Percentiles rank a stretch among this genome's conserved stretches.
phyloP scores from a whole-genome alignment of 768 basidiomycete genomes.

The Boletus insuetus region DNA sequence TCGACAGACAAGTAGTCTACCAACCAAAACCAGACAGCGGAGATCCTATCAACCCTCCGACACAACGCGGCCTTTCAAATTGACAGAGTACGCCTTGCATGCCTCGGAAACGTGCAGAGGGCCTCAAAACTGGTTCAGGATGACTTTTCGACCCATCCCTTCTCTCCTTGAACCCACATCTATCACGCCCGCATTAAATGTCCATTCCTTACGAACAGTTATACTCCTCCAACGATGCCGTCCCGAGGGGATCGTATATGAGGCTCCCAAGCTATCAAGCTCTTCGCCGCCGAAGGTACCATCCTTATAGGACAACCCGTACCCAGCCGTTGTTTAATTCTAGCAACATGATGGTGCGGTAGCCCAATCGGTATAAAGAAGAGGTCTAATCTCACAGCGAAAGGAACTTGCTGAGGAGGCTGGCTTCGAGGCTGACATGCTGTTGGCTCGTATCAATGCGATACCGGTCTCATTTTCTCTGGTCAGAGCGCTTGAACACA shows the following conservation, averaged over 20 bases:
- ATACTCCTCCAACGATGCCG: constrained; percentile 6
- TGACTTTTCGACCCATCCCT: constrained; percentile 6
- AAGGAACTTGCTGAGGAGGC: constrained; percentile 15
- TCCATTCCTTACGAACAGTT: constrained; percentile 20
- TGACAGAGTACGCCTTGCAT: constrained; percentile 15
- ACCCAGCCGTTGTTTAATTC: not conserved
- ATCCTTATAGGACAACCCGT: constrained; percentile 17
- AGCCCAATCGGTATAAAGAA: not conserved
- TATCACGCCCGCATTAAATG: constrained; percentile 8
- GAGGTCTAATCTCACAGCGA: constrained; percentile 3
- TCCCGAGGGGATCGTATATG: constrained; percentile 10
- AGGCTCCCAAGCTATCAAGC: constrained; percentile 24
- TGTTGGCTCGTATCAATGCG: not conserved
- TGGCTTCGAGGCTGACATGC: constrained; percentile 4
- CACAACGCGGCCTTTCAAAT: constrained; percentile 26
- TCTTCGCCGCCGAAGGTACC: constrained; percentile 18
- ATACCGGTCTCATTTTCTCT: constrained; percentile 9
- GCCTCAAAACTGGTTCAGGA: constrained; percentile 11
- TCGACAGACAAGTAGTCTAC: constrained; percentile 10
- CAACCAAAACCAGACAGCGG: constrained; percentile 24
- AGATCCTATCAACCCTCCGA: constrained; percentile 18
- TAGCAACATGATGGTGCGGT: constrained; percentile 11
- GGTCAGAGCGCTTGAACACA: constrained; percentile 7
- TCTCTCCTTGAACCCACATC: not conserved
- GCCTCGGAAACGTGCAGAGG: constrained; percentile 26